Evolutionary conservation across 1,284 basidiomycete species (phyloP), one percentile per base, ranked within the genome.

Genomic region (Bondarzewia mesenterica): DNA sequence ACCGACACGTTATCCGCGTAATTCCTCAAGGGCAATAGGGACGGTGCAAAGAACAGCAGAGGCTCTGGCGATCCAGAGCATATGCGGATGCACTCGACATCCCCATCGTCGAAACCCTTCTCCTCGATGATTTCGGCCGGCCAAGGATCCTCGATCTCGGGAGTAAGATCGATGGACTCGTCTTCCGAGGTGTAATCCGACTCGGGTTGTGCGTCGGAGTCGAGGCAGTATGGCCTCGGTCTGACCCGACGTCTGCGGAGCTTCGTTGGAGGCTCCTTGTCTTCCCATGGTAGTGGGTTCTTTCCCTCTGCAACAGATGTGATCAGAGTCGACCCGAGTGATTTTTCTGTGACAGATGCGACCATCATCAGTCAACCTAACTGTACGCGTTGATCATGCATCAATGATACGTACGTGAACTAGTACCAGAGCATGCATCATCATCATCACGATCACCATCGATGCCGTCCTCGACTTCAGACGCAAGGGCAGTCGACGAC

Each of bases 151-250:
- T n/a, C n/a, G n/a, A n/a, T n/a, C n/a, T n/a, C n/a, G n/a, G n/a
- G n/a, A n/a, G n/a, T n/a, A n/a, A n/a, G n/a, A n/a, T n/a, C n/a
- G n/a, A n/a, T n/a, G n/a, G n/a, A n/a, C n/a, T n/a, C n/a, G n/a
- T n/a, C n/a, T 22, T 50, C 47, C 18, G 50, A 54, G 12, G 46
- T 55, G 26, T 48, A 55, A 4, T 52, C 54, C 7, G 43, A 55
- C n/a, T 53, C 52, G 42, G 46, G n/a, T 32, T 10, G 29, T 42
- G 59, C 64, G 48, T 61, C 66, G 3, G 59, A 62, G 54, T 60
- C 54, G 42, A 63, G 44, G 29, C 50, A 52, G 48, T 59, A 64
- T 12, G 56, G 57, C 22, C 56, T 59, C 6, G 50, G 22, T n/a
- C 50, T 48, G 36, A 49, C 48, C 18, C 39, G 48, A 47, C 16